Evolutionary conservation across 192 early-diverging fungal species (phyloP).

Genomic region (Coemansia sp.): DNA sequence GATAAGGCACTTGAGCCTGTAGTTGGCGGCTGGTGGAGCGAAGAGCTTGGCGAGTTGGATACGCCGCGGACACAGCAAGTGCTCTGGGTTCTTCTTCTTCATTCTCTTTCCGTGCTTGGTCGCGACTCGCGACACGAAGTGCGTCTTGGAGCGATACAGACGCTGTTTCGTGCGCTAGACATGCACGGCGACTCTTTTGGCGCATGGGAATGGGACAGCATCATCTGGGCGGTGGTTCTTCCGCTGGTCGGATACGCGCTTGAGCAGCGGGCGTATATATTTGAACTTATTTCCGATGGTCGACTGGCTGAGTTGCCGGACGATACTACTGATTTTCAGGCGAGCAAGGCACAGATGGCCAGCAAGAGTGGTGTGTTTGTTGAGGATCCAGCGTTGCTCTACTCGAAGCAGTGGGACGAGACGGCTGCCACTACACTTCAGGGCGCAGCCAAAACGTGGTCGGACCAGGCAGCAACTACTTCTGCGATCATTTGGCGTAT

Average conservation of each 20-base stretch:
- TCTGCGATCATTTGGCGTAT: conserved; percentile 7
- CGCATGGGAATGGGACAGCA: conserved; percentile 76
- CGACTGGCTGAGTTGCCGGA: conserved; percentile 14
- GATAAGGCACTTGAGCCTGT: conserved; percentile 2
- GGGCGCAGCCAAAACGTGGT: conserved; percentile 33
- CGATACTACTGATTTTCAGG: conserved; percentile 5
- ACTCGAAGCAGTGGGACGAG: conserved; percentile 49
- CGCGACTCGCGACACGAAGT: conserved; percentile 89
- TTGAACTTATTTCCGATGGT: conserved; percentile 7
- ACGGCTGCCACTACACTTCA: conserved; percentile 36
- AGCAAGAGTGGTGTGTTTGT: conserved; percentile 37
- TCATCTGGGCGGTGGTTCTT: conserved; percentile 84
- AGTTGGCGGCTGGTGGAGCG: conserved; percentile 22
- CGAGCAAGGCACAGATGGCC: conserved; percentile 15
- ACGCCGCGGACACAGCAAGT: conserved; percentile 42
- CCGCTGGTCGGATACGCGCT: conserved; percentile 59
- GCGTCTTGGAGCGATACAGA: conserved; percentile 91
- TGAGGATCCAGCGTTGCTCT: conserved; percentile 42
- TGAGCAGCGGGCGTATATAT: conserved; percentile 20
- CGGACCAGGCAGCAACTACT: neutral
- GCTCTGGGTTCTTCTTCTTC: conserved; percentile 90
- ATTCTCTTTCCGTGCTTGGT: conserved; percentile 78
- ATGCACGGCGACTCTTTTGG: conserved; percentile 83
- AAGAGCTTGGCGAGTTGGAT: conserved; percentile 19
- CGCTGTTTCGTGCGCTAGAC: conserved; percentile 88